Percentiles rank a stretch among this genome's conserved stretches.
These are phyloP conservation scores for Mimosa pudica DNA, from an alignment of 306 rosid genomes.

Conservation along the genomic window DNA sequence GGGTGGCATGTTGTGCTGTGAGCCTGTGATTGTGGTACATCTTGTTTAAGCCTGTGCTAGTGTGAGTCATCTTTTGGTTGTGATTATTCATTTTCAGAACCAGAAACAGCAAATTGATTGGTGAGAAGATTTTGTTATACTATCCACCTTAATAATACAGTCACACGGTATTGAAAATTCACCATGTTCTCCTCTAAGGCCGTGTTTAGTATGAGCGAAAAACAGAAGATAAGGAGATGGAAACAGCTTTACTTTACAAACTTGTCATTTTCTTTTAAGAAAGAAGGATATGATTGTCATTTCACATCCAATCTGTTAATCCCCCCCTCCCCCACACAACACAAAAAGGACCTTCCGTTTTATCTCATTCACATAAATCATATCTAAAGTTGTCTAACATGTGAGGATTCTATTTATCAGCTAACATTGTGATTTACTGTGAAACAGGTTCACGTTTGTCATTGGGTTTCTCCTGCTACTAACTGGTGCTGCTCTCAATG, in stretches of 20 bases:
- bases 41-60: neutral
- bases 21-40: neutral
- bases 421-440: neutral
- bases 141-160: neutral
- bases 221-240: neutral
- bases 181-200: neutral
- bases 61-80: neutral
- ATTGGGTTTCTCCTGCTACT: conserved; percentile 69
- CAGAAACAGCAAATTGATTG: too few species aligned
- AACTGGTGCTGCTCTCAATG: conserved; percentile 23
- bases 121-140: neutral
- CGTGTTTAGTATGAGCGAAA: neutral
- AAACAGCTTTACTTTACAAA: neutral
- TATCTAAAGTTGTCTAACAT: neutral
- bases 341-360: neutral
- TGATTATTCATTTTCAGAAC: too few species aligned
- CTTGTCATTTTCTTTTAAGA: neutral
- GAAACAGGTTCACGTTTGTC: conserved; percentile 72
- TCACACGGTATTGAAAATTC: neutral
- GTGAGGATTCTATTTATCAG: neutral
- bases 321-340: neutral
- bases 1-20: too few species aligned
- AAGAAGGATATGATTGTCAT: neutral
- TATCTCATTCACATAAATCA: neutral
- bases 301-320: neutral